phyloP scores from a whole-genome alignment of 2,329 filamentous ascomycete genomes.

The Talaromyces sp. region DNA sequence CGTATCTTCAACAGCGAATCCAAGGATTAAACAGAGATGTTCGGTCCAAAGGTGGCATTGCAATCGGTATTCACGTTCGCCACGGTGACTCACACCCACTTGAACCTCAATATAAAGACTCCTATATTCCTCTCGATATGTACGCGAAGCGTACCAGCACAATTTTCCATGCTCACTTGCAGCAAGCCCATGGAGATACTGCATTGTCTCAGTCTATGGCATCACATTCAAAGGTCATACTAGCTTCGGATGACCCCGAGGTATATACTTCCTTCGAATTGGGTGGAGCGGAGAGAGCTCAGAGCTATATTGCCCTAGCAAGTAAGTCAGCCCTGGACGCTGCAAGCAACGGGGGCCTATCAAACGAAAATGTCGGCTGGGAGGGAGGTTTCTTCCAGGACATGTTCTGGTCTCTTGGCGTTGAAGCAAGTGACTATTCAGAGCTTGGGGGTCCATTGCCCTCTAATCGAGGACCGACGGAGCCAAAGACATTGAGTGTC shows the following conservation, averaged over 20 bases:
- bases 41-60: slow-evolving; percentile 49
- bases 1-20: slow-evolving; percentile 63
- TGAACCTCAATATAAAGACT: slow-evolving; percentile 72
- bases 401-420: slow-evolving; percentile 77
- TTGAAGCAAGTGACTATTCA: slow-evolving; percentile 20
- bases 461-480: slow-evolving; percentile 23
- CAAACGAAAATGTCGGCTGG: slow-evolving; percentile 78
- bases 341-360: slow-evolving; percentile 26
- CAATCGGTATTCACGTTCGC: slow-evolving; percentile 74
- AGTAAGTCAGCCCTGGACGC: slow-evolving; percentile 61
- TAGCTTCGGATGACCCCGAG: slow-evolving; percentile 79
- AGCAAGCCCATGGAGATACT: slow-evolving; percentile 20
- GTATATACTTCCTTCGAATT: slow-evolving; percentile 69
- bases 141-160: slow-evolving; percentile 63
- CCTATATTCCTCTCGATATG: slow-evolving; percentile 72
- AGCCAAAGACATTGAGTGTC: slow-evolving; percentile 15
- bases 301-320: slow-evolving; percentile 76
- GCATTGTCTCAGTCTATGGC: slow-evolving; percentile 37
- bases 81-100: slow-evolving; percentile 75
- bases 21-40: slow-evolving; percentile 53
- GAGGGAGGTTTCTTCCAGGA: slow-evolving; percentile 81
- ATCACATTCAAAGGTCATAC: slow-evolving; percentile 49
- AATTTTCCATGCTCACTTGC: slow-evolving; percentile 44
- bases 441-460: slow-evolving; percentile 33
- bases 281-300: slow-evolving; percentile 56